Evolutionary conservation across 495 filamentous ascomycete species (phyloP), one percentile per base, ranked within the genome.

Genomic region (Elasticomyces elasticus): DNA sequence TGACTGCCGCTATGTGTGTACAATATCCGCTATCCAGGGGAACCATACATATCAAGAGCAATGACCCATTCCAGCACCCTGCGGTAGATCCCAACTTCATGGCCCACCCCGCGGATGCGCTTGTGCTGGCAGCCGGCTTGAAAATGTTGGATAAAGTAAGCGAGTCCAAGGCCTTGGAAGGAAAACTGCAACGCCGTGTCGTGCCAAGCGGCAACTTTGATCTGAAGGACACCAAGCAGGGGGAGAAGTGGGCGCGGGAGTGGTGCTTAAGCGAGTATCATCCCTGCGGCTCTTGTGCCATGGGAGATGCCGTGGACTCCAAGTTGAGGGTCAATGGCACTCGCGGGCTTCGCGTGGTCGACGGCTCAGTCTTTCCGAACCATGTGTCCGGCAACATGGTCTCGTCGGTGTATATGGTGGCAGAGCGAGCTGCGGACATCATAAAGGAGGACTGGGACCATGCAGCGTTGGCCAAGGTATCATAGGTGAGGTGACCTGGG

Each of bases 351-450:
- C 31, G 61, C 30, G 55, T 64, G 12, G 59, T 52, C 22, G 61
- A 64, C 41, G 58, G 59, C 2, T 54, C 46, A 33, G 47, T 64
- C 7, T 60, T 64, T 46, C 57, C 57, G 19, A 60, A 55, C 27
- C 52, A 60, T 51, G 49, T 58, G 11, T 51, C 45, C 28, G 55
- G 52, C 10, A 58, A 59, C 30, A 54, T 59, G 6, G 38, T 54
- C 30, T 44, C 23, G 13, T 26, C 51, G 22, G 60, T 62, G 26
- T 62, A 62, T 45, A 52, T 38, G 24, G 33, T 60, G 17, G 60
- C 60, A 17, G 60, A 62, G 46, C 55, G 53, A 20, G 60, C 51
- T n/a, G 53, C 58, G 35, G 58, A 60, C 42, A 5, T 56, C 5
- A 56, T 56, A 45, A 56, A 56, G 35, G 47, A 40, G 46, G 54